These are phyloP conservation scores for Starmerella bacillaris DNA, from an alignment of 805 yeast genomes.

Conservation along the genomic window DNA sequence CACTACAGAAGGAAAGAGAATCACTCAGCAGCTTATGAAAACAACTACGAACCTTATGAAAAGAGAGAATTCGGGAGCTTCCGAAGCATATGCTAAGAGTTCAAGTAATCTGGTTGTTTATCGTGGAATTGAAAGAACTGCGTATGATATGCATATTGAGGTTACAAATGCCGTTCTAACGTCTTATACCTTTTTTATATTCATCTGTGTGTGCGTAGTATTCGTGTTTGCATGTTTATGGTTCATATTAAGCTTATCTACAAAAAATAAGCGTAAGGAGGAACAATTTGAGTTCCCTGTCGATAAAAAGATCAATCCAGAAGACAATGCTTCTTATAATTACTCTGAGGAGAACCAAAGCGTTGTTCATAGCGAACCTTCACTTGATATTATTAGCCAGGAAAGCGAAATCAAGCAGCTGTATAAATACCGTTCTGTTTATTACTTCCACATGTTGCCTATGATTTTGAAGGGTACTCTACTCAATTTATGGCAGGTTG, in stretches of 20 bases:
- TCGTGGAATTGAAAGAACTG: conserved; percentile 77
- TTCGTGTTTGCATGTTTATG: conserved; percentile 40
- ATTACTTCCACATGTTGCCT: conserved; percentile 41
- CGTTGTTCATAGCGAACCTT: not conserved
- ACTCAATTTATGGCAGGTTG: conserved; percentile 63
- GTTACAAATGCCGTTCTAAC: conserved; percentile 69
- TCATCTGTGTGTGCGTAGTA: conserved; percentile 57
- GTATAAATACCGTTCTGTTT: conserved; percentile 8
- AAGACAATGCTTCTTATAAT: not conserved
- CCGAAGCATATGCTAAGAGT: conserved; percentile 14
- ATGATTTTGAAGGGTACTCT: conserved; percentile 64
- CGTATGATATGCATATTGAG: conserved; percentile 60
- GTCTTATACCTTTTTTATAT: conserved; percentile 68
- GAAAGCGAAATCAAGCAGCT: conserved; percentile 2
- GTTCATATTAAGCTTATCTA: conserved; percentile 23
- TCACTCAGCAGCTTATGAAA: not conserved
- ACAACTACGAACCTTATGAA: conserved; percentile 2
- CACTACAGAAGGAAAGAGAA: not conserved
- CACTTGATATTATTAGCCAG: conserved; percentile 21
- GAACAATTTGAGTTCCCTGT: conserved; percentile 18
- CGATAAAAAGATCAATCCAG: conserved; percentile 3
- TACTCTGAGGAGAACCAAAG: not conserved
- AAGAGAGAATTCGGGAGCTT: conserved; percentile 15
- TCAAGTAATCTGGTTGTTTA: conserved; percentile 36
- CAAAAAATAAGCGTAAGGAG: conserved; percentile 25